These are phyloP conservation scores for Begonia loranthoides DNA, from an alignment of 306 rosid genomes.

Conservation along the genomic window DNA sequence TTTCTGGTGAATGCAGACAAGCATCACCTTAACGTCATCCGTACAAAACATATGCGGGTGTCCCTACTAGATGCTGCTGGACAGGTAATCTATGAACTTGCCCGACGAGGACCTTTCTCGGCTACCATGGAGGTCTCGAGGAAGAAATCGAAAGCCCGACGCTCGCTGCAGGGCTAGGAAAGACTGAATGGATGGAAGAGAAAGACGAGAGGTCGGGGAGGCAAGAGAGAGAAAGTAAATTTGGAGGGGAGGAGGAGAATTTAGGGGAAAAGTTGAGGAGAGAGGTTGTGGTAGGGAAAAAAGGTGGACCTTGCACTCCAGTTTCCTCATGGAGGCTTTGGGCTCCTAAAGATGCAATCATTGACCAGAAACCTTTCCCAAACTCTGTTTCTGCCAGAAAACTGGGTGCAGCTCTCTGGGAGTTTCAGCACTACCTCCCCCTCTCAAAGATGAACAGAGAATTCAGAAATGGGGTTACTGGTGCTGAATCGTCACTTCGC, in stretches of 20 bases:
- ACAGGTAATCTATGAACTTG: too few species aligned
- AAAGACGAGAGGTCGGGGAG: background rate
- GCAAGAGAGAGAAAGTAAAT: background rate
- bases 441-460: conserved; percentile 52
- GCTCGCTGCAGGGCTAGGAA: too few species aligned
- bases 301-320: conserved; percentile 61
- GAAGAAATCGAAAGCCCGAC: too few species aligned
- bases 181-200: background rate
- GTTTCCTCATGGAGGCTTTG: conserved; percentile 40
- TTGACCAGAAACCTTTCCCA: conserved; percentile 4
- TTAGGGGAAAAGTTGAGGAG: conserved; percentile 40
- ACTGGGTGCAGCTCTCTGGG: conserved; percentile 83
- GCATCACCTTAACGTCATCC: too few species aligned
- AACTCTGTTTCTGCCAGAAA: conserved; percentile 38
- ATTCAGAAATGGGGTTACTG: conserved; percentile 20
- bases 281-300: conserved; percentile 43
- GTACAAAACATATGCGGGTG: too few species aligned
- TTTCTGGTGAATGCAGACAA: too few species aligned
- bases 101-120: too few species aligned
- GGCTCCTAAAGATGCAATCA: conserved; percentile 20
- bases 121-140: too few species aligned
- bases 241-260: conserved; percentile 57
- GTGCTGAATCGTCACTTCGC: conserved; percentile 17
- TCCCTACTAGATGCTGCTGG: too few species aligned
- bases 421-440: conserved; percentile 21